These are phyloP conservation scores for Tolypocladium cylindrosporum DNA, from an alignment of 2,329 filamentous ascomycete genomes.

Conservation along the genomic window DNA sequence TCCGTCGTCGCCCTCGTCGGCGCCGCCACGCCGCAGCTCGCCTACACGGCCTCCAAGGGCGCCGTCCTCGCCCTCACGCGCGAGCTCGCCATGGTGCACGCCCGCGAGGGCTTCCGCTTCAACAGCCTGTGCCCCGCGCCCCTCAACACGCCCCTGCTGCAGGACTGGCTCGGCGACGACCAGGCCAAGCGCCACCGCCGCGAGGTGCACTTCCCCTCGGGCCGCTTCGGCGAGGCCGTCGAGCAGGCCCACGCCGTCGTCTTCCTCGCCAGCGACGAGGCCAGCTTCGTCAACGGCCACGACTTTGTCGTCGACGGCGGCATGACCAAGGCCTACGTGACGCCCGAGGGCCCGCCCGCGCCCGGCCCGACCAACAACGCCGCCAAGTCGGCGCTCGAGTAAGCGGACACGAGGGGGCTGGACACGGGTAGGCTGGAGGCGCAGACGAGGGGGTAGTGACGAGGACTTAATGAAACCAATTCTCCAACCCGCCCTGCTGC, in stretches of 20 bases:
- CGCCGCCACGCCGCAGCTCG: conserved; percentile 77
- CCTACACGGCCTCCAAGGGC: conserved; percentile 90
- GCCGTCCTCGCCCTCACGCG: conserved; percentile 84
- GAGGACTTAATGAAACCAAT: too few species aligned
- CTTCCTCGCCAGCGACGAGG: conserved; percentile 80
- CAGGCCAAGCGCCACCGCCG: conserved; percentile 68
- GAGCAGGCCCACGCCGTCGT: conserved; percentile 87
- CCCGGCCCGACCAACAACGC: conserved; percentile 51
- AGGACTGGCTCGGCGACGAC: conserved; percentile 91
- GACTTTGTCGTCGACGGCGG: conserved; percentile 96
- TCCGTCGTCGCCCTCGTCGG: conserved; percentile 82
- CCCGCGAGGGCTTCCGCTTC: conserved; percentile 79
- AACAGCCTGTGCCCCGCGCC: conserved; percentile 86
- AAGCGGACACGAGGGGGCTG: neutral
- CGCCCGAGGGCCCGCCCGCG: conserved; percentile 48
- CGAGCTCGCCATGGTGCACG: conserved; percentile 86
- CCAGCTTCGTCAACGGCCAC: conserved; percentile 79
- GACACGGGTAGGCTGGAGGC: too few species aligned
- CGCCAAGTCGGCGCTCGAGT: conserved; percentile 34
- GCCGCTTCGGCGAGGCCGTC: conserved; percentile 84
- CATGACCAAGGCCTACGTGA: conserved; percentile 86
- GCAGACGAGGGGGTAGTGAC: too few species aligned
- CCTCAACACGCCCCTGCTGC: conserved; percentile 81
- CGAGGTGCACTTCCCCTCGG: conserved; percentile 81
- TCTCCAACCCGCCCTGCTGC: too few species aligned